Evolutionary conservation across 306 rosid genomes (phyloP), one percentile per base, ranked within the genome.

Genomic region (Lotus japonicus): DNA sequence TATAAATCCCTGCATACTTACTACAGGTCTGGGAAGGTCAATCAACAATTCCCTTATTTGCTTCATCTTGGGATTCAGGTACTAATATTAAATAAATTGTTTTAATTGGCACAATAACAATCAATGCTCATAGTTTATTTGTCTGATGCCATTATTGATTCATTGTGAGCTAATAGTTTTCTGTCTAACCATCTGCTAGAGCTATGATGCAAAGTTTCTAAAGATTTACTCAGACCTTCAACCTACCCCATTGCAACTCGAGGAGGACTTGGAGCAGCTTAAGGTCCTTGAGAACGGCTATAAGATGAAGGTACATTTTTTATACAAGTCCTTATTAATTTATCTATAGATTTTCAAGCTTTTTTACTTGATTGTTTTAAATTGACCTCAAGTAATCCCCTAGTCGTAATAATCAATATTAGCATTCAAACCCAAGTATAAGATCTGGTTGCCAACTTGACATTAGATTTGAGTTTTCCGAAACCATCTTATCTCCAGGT

Each of bases 211-310:
- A 0, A 85, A 88, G 73, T 88, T 94, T 85, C 88, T 94, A 43
- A 83, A 79, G 77, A 68, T 71, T 79, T 94, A 90, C 83, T 77
- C 92, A 35, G 79, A 84, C 68, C 97, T 94, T 76, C 59, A 79
- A 66, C 83, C 97, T 6, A 90, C 99, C 52, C 92, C 95, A 4
- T 75, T 88, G 87, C 99, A 94, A 81, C 86, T 94, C 7, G 96
- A 94, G 79, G 99, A 94, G 75, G 99, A 94, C 81, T 81, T 94
- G 77, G 99, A 94, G 81, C 99, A 94, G 80, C 96, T 94, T 49
- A 94, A 94, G 78, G 97, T 94, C 80, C 89, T 94, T 15, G 99
- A 94, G 80, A 89, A 94, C 73, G 99, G 98, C 68, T 94, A 94
- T 80, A 94, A 81, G 79, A 94, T 94, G 97, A 94, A 90, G 98